Base-by-base conservation (phyloP, 768 basidiomycete genomes). In the Mycena belliarum region DNA sequence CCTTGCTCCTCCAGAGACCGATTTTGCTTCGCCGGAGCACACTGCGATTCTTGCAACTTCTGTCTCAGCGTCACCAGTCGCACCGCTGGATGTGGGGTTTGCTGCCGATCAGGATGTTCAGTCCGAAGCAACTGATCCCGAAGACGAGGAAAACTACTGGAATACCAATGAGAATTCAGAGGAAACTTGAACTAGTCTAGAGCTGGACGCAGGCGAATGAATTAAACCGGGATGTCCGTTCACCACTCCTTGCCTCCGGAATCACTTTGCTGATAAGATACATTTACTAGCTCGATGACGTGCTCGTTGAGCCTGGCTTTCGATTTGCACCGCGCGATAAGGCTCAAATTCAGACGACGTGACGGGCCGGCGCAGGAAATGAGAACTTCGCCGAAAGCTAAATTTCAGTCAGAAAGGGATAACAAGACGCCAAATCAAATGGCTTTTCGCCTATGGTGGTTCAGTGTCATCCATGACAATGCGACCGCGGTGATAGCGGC, bases 141-240 rank as follows among this genome's bases (percentile, higher is more conserved):
- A 68, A 24, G 69, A 72, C 42, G 79, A 81, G 82, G 78, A 81
- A 20, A 64, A 59, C 49, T 79, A 75, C 53, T 81, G 79, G 79
- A 73, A 70, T 41, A 68, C 71, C 32, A 76, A 81, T 46, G 66
- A 72, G 23, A 68, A 79, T 43, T 71, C 76, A 25, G 75, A 78
- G n/a, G 76, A 76, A 41, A 64, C 70, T 38, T 72, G 73, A 24
- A 60, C 61, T 41, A 51, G 47, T 37, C 10, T 64, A 7, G 58
- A 66, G 41, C 53, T 65, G 6, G 57, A 66, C 44, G 33, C 59
- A 16, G 32, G 46, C 21, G 48, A 44, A 55, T 48, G 33, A 18
- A 25, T 54, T 21, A 54, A 38, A 61, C 10, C 29, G 55, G 43
- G 11, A 60, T 60, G 32, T 56, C 40, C 29, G 54, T 56, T 54